Conservation (phyloP, 176 grass and related monocot genomes). For the Raddia distichophylla region DNA sequence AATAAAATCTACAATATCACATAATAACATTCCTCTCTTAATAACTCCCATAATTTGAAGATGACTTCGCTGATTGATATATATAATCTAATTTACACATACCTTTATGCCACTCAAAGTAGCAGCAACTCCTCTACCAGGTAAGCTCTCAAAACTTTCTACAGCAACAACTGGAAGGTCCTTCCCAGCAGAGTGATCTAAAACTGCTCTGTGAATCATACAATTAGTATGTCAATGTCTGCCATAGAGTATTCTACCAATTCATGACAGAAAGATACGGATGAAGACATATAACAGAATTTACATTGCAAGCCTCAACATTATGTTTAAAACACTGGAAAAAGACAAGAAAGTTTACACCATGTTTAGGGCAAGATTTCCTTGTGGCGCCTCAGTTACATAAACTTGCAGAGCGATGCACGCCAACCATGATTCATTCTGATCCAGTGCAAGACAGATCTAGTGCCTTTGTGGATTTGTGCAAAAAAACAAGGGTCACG, state of each 20-base stretch:
- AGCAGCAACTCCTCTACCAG: slow-evolving; percentile 89
- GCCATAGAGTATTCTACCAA: slow-evolving; percentile 16
- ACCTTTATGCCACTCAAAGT: slow-evolving; percentile 89
- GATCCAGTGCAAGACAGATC: too few species aligned
- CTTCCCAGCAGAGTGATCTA: slow-evolving; percentile 84
- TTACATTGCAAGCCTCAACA: not conserved
- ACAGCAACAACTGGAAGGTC: slow-evolving; percentile 82
- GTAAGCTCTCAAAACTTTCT: slow-evolving; percentile 90
- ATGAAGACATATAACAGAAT: not conserved
- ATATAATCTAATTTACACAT: slow-evolving; percentile 28
- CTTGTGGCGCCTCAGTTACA: not conserved
- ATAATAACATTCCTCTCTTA: slow-evolving; percentile 24
- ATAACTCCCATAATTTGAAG: slow-evolving; percentile 13
- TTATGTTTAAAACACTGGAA: not conserved
- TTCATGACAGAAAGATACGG: not conserved
- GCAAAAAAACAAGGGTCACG: too few species aligned
- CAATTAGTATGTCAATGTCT: slow-evolving; percentile 40
- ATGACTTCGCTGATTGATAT: slow-evolving; percentile 16
- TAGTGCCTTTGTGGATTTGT: too few species aligned
- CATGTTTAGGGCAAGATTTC: not conserved
- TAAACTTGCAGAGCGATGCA: too few species aligned
- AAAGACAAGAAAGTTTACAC: slow-evolving; percentile 19
- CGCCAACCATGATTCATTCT: too few species aligned
- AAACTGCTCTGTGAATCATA: slow-evolving; percentile 88
- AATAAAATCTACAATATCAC: not conserved